Evolutionary conservation across 2,329 filamentous ascomycete genomes (phyloP).

Genomic region (Fonsecaea pugnacius): DNA sequence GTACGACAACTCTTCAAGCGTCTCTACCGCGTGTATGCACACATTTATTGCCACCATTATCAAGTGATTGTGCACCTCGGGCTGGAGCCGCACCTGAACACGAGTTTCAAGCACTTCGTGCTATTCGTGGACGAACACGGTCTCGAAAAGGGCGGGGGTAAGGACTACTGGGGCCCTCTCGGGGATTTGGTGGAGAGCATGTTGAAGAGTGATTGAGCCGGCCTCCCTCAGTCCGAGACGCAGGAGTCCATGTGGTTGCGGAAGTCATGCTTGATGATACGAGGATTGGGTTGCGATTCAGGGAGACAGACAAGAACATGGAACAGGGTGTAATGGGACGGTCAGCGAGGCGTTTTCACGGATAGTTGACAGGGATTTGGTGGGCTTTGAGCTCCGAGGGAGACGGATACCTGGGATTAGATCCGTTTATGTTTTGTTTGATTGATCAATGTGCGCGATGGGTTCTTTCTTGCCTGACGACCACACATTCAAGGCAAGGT

Average conservation of each 20-base stretch:
- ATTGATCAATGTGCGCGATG: conserved; percentile 1
- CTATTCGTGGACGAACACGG: conserved; percentile 97
- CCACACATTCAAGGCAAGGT: not conserved
- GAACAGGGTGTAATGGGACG: not conserved
- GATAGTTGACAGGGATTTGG: not conserved
- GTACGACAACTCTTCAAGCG: conserved; percentile 98
- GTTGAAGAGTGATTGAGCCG: conserved; percentile 79
- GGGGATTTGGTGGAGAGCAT: conserved; percentile 98
- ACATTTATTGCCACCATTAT: conserved; percentile 99
- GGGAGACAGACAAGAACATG: not conserved
- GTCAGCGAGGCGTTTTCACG: not conserved
- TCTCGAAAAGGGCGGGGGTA: conserved; percentile 73
- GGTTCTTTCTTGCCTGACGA: not conserved
- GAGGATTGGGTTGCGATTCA: not conserved
- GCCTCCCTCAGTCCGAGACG: not conserved
- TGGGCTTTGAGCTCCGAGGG: not conserved
- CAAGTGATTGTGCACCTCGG: conserved; percentile 93
- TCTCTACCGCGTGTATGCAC: conserved; percentile 96
- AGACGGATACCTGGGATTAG: conserved; percentile 4
- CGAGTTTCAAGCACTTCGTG: conserved; percentile 99
- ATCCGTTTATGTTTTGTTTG: conserved; percentile 6
- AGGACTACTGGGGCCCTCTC: conserved; percentile 96
- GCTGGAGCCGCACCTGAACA: conserved; percentile 95
- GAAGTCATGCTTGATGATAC: not conserved
- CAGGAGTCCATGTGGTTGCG: not conserved